Evolutionary conservation across 2,329 filamentous ascomycete species (phyloP).

Genomic region (Aspergillus pseudoglaucus): DNA sequence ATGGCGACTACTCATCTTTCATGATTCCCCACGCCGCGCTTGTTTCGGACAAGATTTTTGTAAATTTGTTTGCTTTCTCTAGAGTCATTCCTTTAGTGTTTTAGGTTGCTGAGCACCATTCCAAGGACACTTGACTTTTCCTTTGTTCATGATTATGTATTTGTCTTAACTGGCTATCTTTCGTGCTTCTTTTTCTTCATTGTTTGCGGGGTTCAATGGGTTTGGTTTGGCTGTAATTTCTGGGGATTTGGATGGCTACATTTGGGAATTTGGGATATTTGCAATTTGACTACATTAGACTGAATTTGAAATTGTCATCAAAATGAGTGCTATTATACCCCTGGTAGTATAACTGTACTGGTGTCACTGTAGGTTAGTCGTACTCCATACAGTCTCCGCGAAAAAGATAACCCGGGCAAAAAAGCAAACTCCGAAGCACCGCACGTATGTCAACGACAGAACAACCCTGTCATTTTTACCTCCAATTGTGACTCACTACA

Average conservation of each 20-base stretch:
- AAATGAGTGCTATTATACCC: not conserved
- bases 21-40: constrained; percentile 26
- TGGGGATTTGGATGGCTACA: not conserved
- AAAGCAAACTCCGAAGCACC: not conserved
- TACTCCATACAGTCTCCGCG: not conserved
- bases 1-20: constrained; percentile 34
- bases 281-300: not conserved
- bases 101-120: constrained; percentile 5
- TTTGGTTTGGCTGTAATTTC: not conserved
- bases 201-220: not conserved
- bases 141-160: constrained; percentile 19
- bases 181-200: constrained; percentile 3
- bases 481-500: constrained; percentile 2
- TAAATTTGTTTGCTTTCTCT: constrained; percentile 12
- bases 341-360: not conserved
- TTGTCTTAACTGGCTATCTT: constrained; percentile 5
- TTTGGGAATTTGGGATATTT: not conserved
- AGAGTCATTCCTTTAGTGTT: constrained; percentile 3
- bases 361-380: no score
- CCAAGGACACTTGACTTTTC: constrained; percentile 15
- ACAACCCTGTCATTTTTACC: not conserved
- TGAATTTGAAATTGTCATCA: not conserved
- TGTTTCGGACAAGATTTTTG: constrained; percentile 12
- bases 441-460: not conserved
- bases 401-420: not conserved